Base-by-base conservation (phyloP, 2,329 filamentous ascomycete species). In the Pseudodiploospora longispora region DNA sequence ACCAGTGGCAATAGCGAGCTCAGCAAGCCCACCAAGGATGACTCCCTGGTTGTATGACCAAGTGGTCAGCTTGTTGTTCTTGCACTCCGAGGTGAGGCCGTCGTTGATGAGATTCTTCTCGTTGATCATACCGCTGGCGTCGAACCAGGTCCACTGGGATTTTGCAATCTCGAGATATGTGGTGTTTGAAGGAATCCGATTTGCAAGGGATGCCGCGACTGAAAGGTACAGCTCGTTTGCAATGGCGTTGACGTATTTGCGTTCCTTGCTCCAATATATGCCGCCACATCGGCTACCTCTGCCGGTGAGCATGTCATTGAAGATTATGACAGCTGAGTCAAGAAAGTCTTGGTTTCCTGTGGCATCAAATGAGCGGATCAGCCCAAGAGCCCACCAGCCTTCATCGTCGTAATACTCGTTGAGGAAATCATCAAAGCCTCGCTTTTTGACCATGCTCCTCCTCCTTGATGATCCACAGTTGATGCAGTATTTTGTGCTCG, bases 351-450 rank as follows among this genome's bases (percentile, higher is more conserved):
- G 32, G 37, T 80, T 63, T 3, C 64, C 60, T 0, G 76, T 77
- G 10, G 76, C 61, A 53, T 82, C 78, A 53, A 69, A 78, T 4
- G 74, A 65, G 27, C 72, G 69, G 42, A 82, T 73, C 67, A 77
- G 72, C 12, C 67, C 78, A 46, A 82, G 65, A 7, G 71, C 76
- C 78, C 78, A 82, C 78, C 78, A 82, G n/a, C 75, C 71, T 55
- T 77, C 73, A 52, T 82, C 78, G 49, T 82, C 78, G 50, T 77
- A 78, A 47, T 62, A 78, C 6, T 71, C 67, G 47, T 78, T 75
- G 44, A 72, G 58, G 54, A 75, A 78, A 43, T 66, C 57, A 36
- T 54, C 50, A 41, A 59, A 63, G 19, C 62, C 61, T 37, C 58
- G 57, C 41, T 56, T 62, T 30, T 40, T 44, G 12, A 64, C 30